Conservation (phyloP, 1,284 basidiomycete species). For the Ceratobasidium sp. region DNA sequence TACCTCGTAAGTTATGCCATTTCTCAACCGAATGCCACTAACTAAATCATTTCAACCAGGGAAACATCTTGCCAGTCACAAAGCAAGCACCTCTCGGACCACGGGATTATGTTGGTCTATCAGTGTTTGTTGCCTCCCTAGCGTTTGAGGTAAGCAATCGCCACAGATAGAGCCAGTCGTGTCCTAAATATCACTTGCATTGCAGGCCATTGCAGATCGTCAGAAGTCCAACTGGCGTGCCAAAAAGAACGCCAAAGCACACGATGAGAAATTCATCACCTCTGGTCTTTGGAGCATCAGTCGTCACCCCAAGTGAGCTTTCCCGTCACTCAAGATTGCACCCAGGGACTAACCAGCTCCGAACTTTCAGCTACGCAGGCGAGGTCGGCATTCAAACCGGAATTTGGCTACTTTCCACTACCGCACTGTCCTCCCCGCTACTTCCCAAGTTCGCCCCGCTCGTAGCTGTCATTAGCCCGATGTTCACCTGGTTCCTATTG, state of each 20-base stretch:
- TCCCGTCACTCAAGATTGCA: background rate
- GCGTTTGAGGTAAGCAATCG: constrained; percentile 17
- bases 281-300: constrained; percentile 76
- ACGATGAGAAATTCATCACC: constrained; percentile 79
- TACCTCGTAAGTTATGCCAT: constrained; percentile 19
- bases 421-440: constrained; percentile 61
- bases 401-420: constrained; percentile 69
- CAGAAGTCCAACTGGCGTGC: constrained; percentile 77
- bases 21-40: background rate
- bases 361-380: constrained; percentile 67
- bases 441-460: constrained; percentile 61
- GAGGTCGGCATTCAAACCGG: constrained; percentile 80
- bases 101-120: constrained; percentile 68
- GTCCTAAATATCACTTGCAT: constrained; percentile 55
- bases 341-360: constrained; percentile 10
- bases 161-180: background rate
- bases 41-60: constrained; percentile 50
- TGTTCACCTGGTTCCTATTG: constrained; percentile 71
- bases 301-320: constrained; percentile 77
- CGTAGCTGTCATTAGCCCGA: constrained; percentile 68
- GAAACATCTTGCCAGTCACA: constrained; percentile 69
- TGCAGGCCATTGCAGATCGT: constrained; percentile 73
- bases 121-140: constrained; percentile 65
- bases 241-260: constrained; percentile 71
- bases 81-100: constrained; percentile 67